Evolutionary conservation across 768 basidiomycete genomes (phyloP).

Genomic region (Phanerochaete carnosa): DNA sequence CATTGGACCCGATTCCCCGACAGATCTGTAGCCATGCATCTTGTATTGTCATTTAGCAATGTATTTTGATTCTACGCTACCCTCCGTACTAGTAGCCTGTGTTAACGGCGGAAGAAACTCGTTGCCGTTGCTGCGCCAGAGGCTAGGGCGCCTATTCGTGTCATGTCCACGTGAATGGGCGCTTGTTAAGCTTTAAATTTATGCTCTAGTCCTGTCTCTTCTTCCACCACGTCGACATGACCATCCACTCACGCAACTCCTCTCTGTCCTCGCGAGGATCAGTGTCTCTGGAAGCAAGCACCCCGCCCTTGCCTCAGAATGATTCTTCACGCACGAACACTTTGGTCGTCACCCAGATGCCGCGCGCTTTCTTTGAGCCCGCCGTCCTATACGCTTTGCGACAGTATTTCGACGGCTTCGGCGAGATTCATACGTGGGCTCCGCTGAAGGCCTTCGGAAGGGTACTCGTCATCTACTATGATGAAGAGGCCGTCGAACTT

Average conservation of each 20-base stretch:
- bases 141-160: background rate
- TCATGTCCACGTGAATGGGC: background rate
- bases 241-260: background rate
- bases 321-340: constrained; percentile 62
- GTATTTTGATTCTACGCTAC: background rate
- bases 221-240: constrained; percentile 7
- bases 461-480: constrained; percentile 76
- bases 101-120: background rate
- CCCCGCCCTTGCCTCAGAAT: background rate
- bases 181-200: constrained; percentile 11
- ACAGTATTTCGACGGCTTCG: constrained; percentile 72
- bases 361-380: constrained; percentile 74
- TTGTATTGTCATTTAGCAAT: background rate
- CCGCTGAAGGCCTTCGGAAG: constrained; percentile 79
- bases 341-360: constrained; percentile 75
- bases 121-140: background rate
- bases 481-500: constrained; percentile 57
- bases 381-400: constrained; percentile 61
- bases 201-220: background rate
- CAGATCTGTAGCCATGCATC: constrained; percentile 2
- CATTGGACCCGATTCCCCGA: background rate
- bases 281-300: background rate
- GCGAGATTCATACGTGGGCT: constrained; percentile 87
- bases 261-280: background rate
- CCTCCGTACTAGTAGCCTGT: background rate